Base-by-base conservation (phyloP, 129 eudicot species). In the Erigeron canadensis region DNA sequence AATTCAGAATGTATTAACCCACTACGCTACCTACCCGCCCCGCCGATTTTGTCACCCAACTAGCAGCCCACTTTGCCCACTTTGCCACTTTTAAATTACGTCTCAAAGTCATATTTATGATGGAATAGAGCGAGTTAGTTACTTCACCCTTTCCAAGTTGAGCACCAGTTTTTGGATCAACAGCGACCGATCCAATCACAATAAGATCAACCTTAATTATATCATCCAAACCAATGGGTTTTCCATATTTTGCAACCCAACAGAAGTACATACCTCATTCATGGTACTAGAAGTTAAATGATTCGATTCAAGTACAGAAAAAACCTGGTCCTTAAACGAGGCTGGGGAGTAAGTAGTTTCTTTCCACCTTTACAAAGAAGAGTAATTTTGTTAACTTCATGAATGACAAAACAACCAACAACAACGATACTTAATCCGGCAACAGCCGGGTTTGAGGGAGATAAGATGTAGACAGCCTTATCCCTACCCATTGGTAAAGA, bases 61-160 rank as follows among this genome's bases (percentile, higher is more conserved):
- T 1, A 28, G 34, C 65, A 16, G 10, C 19, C 41, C 18, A 60
- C 5, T n/a, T n/a, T n/a, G n/a, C n/a, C n/a, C n/a, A n/a, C n/a
- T 39, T 17, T 9, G 46, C 7, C 41, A 48, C 43, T 4, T 71
- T 56, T 63, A 38, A 63, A 40, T 12, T 4, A 34, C 9, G 12
- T 39, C 16, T 23, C 22, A 51, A 8, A 15, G 44, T 50, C 38
- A 15, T 41, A 42, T 4, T 46, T 63, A 22, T 51, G 37, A 54
- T 21, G 37, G 60, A 5, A 60, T 9, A 65, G 17, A 54, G 12
- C 41, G 48, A 23, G 60, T 51, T 76, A 17, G 65, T 53, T 89
- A 92, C 98, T 96, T 92, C 98, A 67, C 95, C 98, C 96, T 92
- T 92, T 79, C 98, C 98, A 73, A 92, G 91, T 70, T 96, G 85